Percentiles rank a stretch among this genome's conserved stretches.
These are phyloP conservation scores for Blastobotrys arbuscula DNA, from an alignment of 1,139 yeast species.

Conservation along the genomic window DNA sequence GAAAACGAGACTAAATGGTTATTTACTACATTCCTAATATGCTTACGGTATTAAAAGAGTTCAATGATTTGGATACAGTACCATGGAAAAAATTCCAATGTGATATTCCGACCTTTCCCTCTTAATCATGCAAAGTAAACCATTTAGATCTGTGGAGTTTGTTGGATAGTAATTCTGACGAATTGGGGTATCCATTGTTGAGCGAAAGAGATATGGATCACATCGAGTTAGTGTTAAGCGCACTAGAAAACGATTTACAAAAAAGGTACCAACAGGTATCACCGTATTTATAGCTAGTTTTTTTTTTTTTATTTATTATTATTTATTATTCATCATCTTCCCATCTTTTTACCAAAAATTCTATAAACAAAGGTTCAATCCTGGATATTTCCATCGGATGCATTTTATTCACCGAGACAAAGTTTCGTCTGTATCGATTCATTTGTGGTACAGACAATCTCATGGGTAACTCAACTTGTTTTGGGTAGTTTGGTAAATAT, in stretches of 20 bases:
- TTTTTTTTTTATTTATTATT: no score
- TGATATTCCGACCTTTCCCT: no score
- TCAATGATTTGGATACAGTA: no score
- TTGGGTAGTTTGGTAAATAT: conserved; percentile 36
- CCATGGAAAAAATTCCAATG: no score
- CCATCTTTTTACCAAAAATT: conserved; percentile 54
- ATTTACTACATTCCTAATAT: no score
- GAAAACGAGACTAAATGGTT: no score
- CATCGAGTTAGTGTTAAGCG: neutral
- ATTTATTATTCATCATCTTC: conserved; percentile 17
- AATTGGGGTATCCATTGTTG: neutral
- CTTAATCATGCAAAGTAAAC: no score
- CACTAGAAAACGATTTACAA: neutral
- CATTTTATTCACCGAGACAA: conserved; percentile 71
- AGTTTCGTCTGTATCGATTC: conserved; percentile 79
- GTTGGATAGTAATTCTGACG: neutral
- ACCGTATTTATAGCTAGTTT: no score
- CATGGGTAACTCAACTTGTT: conserved; percentile 57
- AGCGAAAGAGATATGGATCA: neutral
- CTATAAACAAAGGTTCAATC: conserved; percentile 66
- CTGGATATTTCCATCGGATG: conserved; percentile 61
- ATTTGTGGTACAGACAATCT: conserved; percentile 68
- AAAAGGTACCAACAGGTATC: neutral
- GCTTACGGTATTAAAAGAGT: no score
- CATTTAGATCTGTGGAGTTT: neutral